These are phyloP conservation scores for Pythium brassicae DNA, from an alignment of 352 stramenopile species.

Conservation along the genomic window DNA sequence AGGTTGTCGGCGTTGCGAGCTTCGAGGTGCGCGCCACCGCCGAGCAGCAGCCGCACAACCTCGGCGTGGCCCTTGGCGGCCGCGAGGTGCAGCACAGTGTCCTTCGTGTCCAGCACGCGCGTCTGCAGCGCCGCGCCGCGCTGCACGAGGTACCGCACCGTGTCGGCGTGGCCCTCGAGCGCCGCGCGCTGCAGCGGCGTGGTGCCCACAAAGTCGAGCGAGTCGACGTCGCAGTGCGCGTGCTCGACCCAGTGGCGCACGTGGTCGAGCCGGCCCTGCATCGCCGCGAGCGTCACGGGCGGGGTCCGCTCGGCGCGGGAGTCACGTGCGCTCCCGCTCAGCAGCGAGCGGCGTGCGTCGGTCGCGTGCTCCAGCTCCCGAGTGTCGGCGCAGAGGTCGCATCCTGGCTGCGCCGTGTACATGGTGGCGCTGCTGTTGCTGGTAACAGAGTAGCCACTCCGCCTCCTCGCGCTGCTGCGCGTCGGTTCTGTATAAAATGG, in stretches of 20 bases:
- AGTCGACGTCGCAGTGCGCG: slow-evolving; percentile 10
- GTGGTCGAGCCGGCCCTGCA: slow-evolving; percentile 18
- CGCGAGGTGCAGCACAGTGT: slow-evolving; percentile 37
- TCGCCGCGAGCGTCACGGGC: slow-evolving; percentile 10
- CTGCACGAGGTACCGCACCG: slow-evolving; percentile 25
- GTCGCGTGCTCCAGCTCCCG: not conserved
- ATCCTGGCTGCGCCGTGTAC: not conserved
- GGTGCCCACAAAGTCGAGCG: slow-evolving; percentile 10
- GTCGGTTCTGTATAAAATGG: too few species aligned
- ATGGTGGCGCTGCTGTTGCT: not conserved
- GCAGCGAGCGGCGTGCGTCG: not conserved
- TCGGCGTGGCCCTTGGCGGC: slow-evolving; percentile 21
- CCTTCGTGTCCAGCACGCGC: slow-evolving; percentile 12
- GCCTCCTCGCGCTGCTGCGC: not conserved
- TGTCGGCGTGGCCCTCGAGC: slow-evolving; percentile 18
- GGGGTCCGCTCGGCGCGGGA: slow-evolving; percentile 3
- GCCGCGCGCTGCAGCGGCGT: slow-evolving; percentile 15
- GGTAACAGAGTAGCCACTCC: not conserved
- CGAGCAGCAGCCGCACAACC: slow-evolving; percentile 25
- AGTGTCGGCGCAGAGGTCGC: not conserved
- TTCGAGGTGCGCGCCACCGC: slow-evolving; percentile 25
- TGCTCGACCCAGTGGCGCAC: slow-evolving; percentile 22
- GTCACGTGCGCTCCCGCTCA: not conserved
- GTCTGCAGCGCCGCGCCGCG: slow-evolving; percentile 19
- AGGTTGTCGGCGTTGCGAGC: slow-evolving; percentile 19